These are phyloP conservation scores for Tetrapisispora fleetii DNA, from an alignment of 805 yeast species.

Conservation along the genomic window DNA sequence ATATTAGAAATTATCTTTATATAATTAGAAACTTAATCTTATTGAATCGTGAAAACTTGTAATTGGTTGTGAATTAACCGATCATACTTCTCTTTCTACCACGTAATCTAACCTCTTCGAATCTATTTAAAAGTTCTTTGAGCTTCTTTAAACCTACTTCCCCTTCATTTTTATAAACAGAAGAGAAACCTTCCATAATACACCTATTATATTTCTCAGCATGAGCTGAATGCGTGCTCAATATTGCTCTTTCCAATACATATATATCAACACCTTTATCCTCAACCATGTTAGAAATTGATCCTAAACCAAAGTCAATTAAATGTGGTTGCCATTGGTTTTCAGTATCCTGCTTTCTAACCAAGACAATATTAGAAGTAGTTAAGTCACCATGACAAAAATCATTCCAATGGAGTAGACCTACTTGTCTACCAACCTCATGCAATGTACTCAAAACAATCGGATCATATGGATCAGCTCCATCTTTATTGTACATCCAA, in stretches of 20 bases:
- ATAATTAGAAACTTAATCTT: too few relatives aligned
- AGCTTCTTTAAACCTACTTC: slow-evolving; percentile 33
- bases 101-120: slow-evolving; percentile 78
- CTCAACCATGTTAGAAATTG: slow-evolving; percentile 65
- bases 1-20: neutral
- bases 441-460: slow-evolving; percentile 37
- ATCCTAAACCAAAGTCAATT: slow-evolving; percentile 88
- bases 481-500: slow-evolving; percentile 43
- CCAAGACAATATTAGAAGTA: slow-evolving; percentile 70
- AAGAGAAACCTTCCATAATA: slow-evolving; percentile 62
- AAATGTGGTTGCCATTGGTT: slow-evolving; percentile 40
- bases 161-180: slow-evolving; percentile 26
- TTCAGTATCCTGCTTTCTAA: slow-evolving; percentile 13
- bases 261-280: slow-evolving; percentile 97
- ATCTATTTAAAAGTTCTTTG: slow-evolving; percentile 49
- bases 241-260: slow-evolving; percentile 83
- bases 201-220: slow-evolving; percentile 55
- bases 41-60: neutral
- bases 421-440: slow-evolving; percentile 59
- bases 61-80: slow-evolving; percentile 37
- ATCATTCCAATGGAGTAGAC: slow-evolving; percentile 61
- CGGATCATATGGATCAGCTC: slow-evolving; percentile 23
- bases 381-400: slow-evolving; percentile 92
- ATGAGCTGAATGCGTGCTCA: slow-evolving; percentile 78
- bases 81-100: slow-evolving; percentile 94